Conservation (phyloP, 352 stramenopile species). For the Phytophthora pinifolia region DNA sequence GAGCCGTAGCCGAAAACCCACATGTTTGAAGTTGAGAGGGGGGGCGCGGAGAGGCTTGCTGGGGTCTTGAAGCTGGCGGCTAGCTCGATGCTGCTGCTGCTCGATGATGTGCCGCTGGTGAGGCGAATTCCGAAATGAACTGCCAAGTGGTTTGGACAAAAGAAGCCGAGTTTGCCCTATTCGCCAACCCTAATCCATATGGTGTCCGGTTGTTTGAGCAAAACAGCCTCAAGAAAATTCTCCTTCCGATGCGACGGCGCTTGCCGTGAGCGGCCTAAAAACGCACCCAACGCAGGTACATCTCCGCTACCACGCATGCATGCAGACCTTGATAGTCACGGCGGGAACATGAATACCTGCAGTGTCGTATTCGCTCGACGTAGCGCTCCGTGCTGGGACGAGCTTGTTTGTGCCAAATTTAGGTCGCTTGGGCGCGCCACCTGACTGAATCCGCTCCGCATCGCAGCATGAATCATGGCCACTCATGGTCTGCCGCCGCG, state of each 20-base stretch:
- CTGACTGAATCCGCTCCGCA: too few relatives aligned
- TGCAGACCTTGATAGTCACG: background rate
- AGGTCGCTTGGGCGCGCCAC: too few relatives aligned
- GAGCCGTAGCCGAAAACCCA: conserved; percentile 88
- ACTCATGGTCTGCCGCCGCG: conserved; percentile 19
- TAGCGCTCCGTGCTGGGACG: too few relatives aligned
- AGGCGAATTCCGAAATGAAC: conserved; percentile 39
- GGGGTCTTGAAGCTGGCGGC: too few relatives aligned
- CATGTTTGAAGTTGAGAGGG: conserved; percentile 34
- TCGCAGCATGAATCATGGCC: background rate
- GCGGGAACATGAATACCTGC: background rate
- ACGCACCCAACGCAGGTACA: conserved; percentile 2
- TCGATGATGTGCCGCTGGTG: conserved; percentile 13
- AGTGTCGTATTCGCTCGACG: too few relatives aligned
- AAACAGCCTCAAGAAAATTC: conserved; percentile 27
- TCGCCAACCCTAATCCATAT: conserved; percentile 6
- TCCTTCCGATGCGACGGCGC: conserved; percentile 7
- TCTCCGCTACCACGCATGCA: background rate
- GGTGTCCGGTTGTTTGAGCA: conserved; percentile 24
- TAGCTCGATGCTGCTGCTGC: background rate
- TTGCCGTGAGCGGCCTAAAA: too few relatives aligned
- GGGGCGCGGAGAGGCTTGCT: background rate
- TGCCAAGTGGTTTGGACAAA: background rate
- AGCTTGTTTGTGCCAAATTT: background rate
- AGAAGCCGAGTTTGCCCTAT: conserved; percentile 10